Base-by-base conservation (phyloP, 73 alveolate species). In the Symbiodinium natans region DNA sequence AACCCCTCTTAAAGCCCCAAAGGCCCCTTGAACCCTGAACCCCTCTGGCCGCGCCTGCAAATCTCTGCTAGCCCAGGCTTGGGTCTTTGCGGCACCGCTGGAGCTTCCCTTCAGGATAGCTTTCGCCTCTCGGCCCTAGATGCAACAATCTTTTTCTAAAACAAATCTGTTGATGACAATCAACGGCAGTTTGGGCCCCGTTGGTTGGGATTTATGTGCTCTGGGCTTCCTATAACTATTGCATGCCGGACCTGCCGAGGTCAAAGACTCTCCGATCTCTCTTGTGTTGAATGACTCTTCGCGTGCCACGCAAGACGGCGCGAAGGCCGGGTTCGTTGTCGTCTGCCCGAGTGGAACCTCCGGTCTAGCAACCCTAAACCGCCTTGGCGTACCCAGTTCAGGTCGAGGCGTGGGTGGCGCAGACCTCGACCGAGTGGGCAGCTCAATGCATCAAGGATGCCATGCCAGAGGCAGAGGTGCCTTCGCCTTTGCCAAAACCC, bases 361-460 rank as follows among this genome's bases (percentile, higher is more conserved):
- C 59, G 59, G 17, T 13, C 25, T 59, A 23, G 34, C 77, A 59
- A 68, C 33, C 15, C 82, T 15, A 25, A 1, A 31, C 36, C 15
- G 82, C 13, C 13, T 68, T 19, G 13, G 3, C 10, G 36, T 29
- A 23, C 41, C 36, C 10, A 31, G 33, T 15, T 0, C 36, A 33
- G 29, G 82, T 42, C 41, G 95, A 88, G 41, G 95, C 41, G n/a
- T 88, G 95, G 95, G 95, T 63, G 42, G 86, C 40, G 74, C 95
- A 88, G 83, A 88, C 95, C 86, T 59, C 54, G 46, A 59, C 95
- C 21, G 95, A 88, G 42, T 88, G 95, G 95, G 86, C 86, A 11
- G 95, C 95, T 7, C 73, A 59, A 21, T 29, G 73, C 73, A 11
- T 9, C 41, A 48, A 48, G 83, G 42, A 56, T 2, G 95, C 25